These are phyloP conservation scores for Salix purpurea DNA, from an alignment of 345 rosid genomes.

Conservation along the genomic window DNA sequence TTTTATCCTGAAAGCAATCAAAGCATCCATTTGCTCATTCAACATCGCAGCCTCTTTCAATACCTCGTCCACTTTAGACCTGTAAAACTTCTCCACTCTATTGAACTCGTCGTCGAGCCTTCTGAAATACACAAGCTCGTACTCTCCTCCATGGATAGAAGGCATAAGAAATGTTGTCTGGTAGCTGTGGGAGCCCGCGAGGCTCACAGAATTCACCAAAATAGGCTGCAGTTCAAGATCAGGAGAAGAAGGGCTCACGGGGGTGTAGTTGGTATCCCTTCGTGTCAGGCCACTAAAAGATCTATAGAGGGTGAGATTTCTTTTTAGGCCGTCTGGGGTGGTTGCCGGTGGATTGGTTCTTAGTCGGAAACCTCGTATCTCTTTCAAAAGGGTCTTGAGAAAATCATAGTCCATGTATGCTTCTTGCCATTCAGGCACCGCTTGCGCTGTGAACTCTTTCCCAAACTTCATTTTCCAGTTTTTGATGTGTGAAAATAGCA, in stretches of 20 bases:
- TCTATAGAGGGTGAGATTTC: constrained; percentile 46
- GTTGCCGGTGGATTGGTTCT: constrained; percentile 24
- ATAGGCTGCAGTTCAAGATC: constrained; percentile 46
- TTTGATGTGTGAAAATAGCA: neutral
- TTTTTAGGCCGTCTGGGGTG: constrained; percentile 18
- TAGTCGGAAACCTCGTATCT: constrained; percentile 38
- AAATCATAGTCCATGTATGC: constrained; percentile 56
- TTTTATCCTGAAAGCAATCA: constrained; percentile 64
- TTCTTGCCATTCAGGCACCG: constrained; percentile 81
- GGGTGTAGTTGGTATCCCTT: constrained; percentile 11
- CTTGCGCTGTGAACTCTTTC: constrained; percentile 57
- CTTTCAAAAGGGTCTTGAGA: constrained; percentile 56
- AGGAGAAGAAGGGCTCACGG: constrained; percentile 6
- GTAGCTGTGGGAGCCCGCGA: constrained; percentile 29
- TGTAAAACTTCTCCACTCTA: constrained; percentile 53
- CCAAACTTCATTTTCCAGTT: constrained; percentile 58
- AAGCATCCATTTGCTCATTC: constrained; percentile 70
- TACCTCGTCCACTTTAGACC: constrained; percentile 48
- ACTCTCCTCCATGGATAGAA: constrained; percentile 58
- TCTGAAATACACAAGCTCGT: constrained; percentile 53
- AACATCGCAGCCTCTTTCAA: constrained; percentile 51
- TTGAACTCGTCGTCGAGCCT: constrained; percentile 65
- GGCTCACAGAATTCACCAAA: constrained; percentile 30
- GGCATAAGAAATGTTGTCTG: constrained; percentile 55
- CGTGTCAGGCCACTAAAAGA: constrained; percentile 59